Evolutionary conservation across 1,284 basidiomycete genomes (phyloP), one percentile per base, ranked within the genome.

Genomic region (Volvariella surrecta): DNA sequence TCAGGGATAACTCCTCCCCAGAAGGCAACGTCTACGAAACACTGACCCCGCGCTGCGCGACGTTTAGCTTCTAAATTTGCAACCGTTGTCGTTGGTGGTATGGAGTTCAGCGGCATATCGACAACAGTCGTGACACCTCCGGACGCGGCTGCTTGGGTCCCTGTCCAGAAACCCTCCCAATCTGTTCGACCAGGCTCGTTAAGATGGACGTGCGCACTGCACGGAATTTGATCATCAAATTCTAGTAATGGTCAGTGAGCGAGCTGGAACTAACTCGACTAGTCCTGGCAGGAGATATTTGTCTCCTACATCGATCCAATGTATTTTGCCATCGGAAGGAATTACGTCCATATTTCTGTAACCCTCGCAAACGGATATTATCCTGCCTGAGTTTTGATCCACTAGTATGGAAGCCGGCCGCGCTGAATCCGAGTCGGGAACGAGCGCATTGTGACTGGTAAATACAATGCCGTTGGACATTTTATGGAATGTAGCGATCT

Each of bases 21-120:
- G 62, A 96, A 96, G 0, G 82, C 92, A 17, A 95, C 77, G 58
- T 97, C 93, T 16, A 79, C 76, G 67, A 80, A 79, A 59, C 85
- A 89, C 56, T 91, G 81, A 13, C 76, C 79, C 40, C 62, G 55
- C 1, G 93, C 89, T 1, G 82, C 84, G 9, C 60, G 55, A 6
- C 77, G 73, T 64, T 96, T 96, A 21, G 67, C 58, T 38, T 76
- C 62, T 13, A 96, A 69, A 55, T 91, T 80, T 7, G 67, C 67
- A 3, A 89, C 73, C 0, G 89, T 92, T 1, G 89, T 94, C 0
- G 93, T 96, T 0, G 93, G 91, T 0, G 93, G 93, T 45, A 96
- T 89, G 2, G 90, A 93, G 63, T 96, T 96, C 45, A 96, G 69
- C 1, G 93, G 93, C 93, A 96, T 96, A 62, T 96, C 93, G 24